Evolutionary conservation across 78 protist genomes (phyloP), one percentile per base, ranked within the genome.

Genomic region (Ministeria vibrans): DNA sequence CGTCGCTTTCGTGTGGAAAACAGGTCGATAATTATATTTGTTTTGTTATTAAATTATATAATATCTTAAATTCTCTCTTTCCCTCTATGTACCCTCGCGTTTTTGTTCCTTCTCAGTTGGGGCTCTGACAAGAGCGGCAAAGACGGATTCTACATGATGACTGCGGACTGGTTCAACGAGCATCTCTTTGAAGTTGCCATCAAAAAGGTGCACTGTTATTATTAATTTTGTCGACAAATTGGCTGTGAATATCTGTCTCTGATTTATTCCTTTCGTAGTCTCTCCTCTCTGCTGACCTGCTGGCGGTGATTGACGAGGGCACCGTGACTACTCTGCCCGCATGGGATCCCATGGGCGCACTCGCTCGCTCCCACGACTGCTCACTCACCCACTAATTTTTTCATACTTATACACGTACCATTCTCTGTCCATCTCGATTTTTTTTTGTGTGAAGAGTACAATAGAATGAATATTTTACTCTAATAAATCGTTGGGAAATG

Each of bases 141-240:
- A n/a, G 71, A 68, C 36, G 88, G 88, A 46, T 84, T 70, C 71
- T 46, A 7, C 44, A 22, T 28, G 49, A 84, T 84, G 88, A 27
- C 83, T 30, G 83, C 32, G 39, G 61, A 42, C 32, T 84, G 88
- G 88, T 84, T 84, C 74, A 49, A 77, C 22, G 83, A 84, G 83
- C 62, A 28, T 34, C 42, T 78, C 51, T 84, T 49, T 49, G 55
- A 49, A 15, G 15, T 49, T 49, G 55, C 55, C 15, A 15, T 15
- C n/a, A 9, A 15, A 9, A 49, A 49, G n/a, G n/a, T n/a, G n/a
- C n/a, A n/a, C n/a, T n/a, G n/a, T n/a, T n/a, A n/a, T n/a, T n/a
- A n/a, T n/a, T n/a, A n/a, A n/a, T n/a, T n/a, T n/a, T n/a, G n/a
- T n/a, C n/a, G n/a, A n/a, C n/a, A n/a, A n/a, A n/a, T n/a, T n/a